Base-by-base conservation (phyloP, 495 filamentous ascomycete genomes). In the Parachaetomium inaequale region DNA sequence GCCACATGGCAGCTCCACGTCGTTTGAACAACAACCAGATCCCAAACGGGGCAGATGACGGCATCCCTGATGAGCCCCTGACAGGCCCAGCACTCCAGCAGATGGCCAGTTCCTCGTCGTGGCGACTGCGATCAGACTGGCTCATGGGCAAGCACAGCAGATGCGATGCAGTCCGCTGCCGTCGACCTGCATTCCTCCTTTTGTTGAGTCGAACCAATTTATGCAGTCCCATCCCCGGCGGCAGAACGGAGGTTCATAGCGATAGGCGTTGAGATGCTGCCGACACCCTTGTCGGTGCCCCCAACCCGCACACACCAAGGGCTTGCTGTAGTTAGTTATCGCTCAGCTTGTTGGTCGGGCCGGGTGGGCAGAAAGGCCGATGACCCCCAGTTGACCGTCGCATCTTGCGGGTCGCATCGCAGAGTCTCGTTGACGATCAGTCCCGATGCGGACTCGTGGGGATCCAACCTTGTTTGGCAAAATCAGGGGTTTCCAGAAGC, bases 261-360 rank as follows among this genome's bases (percentile, higher is more conserved):
- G 58, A 60, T 59, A 51, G 58, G 49, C 50, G 23, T 61, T 34
- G 40, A 17, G 26, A 54, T 61, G 58, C 58, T 47, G 49, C 58
- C 10, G 17, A 4, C 36, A 61, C 47, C 49, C 26, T 14, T 45
- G 58, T 32, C 1, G 34, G 10, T 36, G 26, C 12, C 58, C 25
- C 21, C 28, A 17, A 49, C 21, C 21, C 43, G 28, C 26, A 43
- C 26, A 17, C 26, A 14, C 23, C 10, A 19, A 11, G 55, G n/a
- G 38, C 55, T 46, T 19, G 36, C 17, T 57, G 55, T 45, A 49
- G 19, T 11, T n/a, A n/a, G 12, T n/a, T 42, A 25, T 7, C 19
- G 17, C 32, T 21, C 40, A 7, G 26, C 26, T 32, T 29, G 21
- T 32, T 29, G 21, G 19, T 26, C 32, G n/a, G 4, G 14, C 2